Evolutionary conservation across 345 rosid species (phyloP), one percentile per base, ranked within the genome.

Genomic region (Hypericum androsaemum): DNA sequence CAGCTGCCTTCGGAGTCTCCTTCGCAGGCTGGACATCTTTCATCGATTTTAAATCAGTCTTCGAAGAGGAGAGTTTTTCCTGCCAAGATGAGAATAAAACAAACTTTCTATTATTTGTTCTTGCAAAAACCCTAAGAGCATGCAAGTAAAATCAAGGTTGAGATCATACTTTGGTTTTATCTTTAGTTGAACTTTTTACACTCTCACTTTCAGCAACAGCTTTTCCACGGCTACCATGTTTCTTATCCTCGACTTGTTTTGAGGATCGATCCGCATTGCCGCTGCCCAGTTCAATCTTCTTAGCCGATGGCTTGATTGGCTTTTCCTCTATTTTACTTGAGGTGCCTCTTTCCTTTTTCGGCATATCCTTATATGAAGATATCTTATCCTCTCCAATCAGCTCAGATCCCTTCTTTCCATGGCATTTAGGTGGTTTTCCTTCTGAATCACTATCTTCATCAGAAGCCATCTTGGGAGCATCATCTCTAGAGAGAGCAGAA

Each of bases 11-110:
- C 11, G 89, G 72, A 56, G 70, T 82, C 58, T 77, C 95, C 68
- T 73, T 79, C 46, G 39, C 15, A 10, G 63, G 78, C 47, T 60
- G 70, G 41, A 58, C 79, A 63, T 74, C 86, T 69, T 68, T 74
- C 15, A 55, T 64, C 54, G 61, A 59, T 64, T 82, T 83, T 57
- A 56, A 42, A 38, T 65, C 68, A 2, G 79, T 64, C 71, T 86
- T 88, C 40, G 72, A 71, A 41, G 94, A 73, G 62, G 81, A 69
- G 60, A 56, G 53, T 66, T 62, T 74, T 61, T 72, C 85, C 86
- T 76, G 64, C 32, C 64, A 15, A 36, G 60, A 51, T 50, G 10
- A 50, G 14, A 42, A 57, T 22, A 22, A 22, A 46, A 41, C 1
- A 9, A 47, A 5, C 42, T n/a, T 49, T 10, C 32, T 22, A 22